phyloP scores from a whole-genome alignment of 306 rosid genomes.

The Gynostemma pentaphyllum region DNA sequence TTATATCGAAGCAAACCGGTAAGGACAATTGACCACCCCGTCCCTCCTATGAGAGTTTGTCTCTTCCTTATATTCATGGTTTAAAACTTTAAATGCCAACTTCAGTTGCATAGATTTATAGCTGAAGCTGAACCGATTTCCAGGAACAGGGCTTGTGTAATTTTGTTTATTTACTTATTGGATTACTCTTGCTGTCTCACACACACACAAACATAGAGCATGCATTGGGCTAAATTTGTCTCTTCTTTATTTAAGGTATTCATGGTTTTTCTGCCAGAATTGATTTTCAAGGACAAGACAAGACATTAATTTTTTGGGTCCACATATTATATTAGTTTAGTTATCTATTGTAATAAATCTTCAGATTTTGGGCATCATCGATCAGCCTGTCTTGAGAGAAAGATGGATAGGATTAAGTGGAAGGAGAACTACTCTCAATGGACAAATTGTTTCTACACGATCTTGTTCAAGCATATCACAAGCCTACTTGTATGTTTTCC shows the following conservation, averaged over 20 bases:
- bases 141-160: too few relatives aligned
- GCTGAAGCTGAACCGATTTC: too few relatives aligned
- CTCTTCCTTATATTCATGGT: too few relatives aligned
- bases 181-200: too few relatives aligned
- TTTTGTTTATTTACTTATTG: not conserved
- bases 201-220: too few relatives aligned
- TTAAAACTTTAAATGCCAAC: too few relatives aligned
- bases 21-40: slow-evolving; percentile 22
- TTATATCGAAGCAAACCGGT: slow-evolving; percentile 67
- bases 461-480: slow-evolving; percentile 49
- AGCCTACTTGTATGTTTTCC: slow-evolving; percentile 62
- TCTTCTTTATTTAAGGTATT: too few relatives aligned
- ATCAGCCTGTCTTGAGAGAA: slow-evolving; percentile 83
- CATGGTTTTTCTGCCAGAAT: too few relatives aligned
- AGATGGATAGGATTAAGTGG: slow-evolving; percentile 89
- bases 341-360: not conserved
- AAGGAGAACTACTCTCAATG: slow-evolving; percentile 62
- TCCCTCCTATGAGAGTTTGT: slow-evolving; percentile 11
- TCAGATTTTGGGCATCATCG: slow-evolving; percentile 86
- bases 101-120: too few relatives aligned
- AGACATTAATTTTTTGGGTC: too few relatives aligned
- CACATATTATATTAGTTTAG: not conserved
- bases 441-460: slow-evolving; percentile 69
- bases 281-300: too few relatives aligned
- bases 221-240: too few relatives aligned